phyloP scores from a whole-genome alignment of 1,284 basidiomycete species.

The Ganoderma meredithae region DNA sequence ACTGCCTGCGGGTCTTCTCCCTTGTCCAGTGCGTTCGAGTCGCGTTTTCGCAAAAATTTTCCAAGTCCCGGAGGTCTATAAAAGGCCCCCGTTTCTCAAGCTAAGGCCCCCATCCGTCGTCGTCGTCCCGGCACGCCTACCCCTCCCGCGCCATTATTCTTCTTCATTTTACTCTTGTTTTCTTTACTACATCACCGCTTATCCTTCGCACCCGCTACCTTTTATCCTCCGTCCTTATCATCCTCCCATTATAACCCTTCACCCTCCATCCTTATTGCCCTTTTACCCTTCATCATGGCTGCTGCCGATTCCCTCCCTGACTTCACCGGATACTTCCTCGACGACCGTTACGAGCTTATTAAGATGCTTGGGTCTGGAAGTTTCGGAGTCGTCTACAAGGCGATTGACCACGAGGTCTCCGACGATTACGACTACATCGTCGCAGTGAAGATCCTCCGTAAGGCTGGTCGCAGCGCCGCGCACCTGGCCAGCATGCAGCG shows the following conservation, averaged over 20 bases:
- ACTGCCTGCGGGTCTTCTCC: neutral
- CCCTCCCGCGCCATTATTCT: neutral
- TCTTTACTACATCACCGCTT: neutral
- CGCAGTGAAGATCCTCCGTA: constrained; percentile 38
- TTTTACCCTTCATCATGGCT: neutral
- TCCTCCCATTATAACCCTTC: neutral
- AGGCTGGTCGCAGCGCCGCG: constrained; percentile 15
- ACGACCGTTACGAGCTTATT: constrained; percentile 20
- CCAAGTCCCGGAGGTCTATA: neutral
- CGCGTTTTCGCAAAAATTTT: neutral
- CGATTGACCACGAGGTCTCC: constrained; percentile 32
- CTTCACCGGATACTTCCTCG: constrained; percentile 24
- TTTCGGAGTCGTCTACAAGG: constrained; percentile 45
- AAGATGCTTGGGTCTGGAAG: constrained; percentile 40
- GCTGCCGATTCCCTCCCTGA: constrained; percentile 24
- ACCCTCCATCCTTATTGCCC: neutral
- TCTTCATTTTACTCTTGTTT: neutral
- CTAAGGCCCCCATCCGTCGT: constrained; percentile 5
- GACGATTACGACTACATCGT: constrained; percentile 27
- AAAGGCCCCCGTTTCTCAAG: neutral
- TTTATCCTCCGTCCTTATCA: neutral
- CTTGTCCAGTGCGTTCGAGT: neutral
- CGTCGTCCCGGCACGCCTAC: neutral
- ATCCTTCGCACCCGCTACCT: neutral
- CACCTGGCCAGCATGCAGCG: constrained; percentile 20